phyloP scores from a whole-genome alignment of 192 early-diverging fungal genomes.

The Diversispora eburnea region DNA sequence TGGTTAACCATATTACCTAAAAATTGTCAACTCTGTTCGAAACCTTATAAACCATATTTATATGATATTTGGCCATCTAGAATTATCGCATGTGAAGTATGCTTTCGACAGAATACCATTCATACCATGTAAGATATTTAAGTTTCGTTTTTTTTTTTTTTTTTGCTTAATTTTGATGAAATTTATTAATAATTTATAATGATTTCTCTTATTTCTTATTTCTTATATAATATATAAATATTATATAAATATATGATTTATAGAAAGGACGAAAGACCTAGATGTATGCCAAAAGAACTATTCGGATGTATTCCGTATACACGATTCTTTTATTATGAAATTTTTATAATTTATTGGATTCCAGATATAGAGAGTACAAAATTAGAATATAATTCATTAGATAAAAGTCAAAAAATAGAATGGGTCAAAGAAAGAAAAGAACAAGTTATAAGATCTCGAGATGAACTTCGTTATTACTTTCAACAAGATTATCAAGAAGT shows the following conservation, averaged over 20 bases:
- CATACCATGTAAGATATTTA: background rate
- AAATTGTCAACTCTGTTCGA: background rate
- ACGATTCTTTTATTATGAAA: background rate
- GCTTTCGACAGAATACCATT: constrained; percentile 1
- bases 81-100: background rate
- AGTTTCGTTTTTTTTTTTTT: background rate
- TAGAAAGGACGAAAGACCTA: background rate
- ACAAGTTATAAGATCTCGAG: background rate
- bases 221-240: no score
- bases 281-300: background rate
- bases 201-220: background rate
- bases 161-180: background rate
- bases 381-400: background rate
- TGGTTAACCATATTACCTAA: constrained; percentile 1
- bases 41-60: background rate
- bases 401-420: background rate
- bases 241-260: background rate
- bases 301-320: background rate
- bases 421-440: background rate
- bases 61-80: constrained; percentile 3
- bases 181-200: background rate
- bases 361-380: background rate
- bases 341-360: background rate
- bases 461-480: background rate
- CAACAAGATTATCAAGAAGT: constrained; percentile 3